These are phyloP conservation scores for Candida alai DNA, from an alignment of 805 yeast genomes.

Conservation along the genomic window DNA sequence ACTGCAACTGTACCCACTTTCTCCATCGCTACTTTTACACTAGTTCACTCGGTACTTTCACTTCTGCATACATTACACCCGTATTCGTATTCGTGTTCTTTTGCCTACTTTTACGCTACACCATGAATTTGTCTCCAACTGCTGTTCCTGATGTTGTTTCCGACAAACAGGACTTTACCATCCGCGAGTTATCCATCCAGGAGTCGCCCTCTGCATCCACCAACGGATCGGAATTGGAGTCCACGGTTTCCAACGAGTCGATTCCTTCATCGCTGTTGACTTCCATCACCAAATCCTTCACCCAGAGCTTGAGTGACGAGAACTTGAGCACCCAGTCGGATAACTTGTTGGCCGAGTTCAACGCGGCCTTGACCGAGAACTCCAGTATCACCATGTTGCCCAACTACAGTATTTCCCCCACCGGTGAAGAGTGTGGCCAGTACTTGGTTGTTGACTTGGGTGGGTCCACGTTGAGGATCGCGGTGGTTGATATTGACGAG, in stretches of 20 bases:
- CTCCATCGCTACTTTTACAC: too few species aligned
- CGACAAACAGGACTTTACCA: constrained; percentile 1
- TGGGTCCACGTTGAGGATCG: constrained; percentile 50
- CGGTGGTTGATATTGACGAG: constrained; percentile 31
- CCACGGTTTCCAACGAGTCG: not conserved
- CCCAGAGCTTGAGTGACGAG: constrained; percentile 4
- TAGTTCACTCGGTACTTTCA: too few species aligned
- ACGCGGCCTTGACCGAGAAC: constrained; percentile 24
- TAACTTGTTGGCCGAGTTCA: constrained; percentile 20
- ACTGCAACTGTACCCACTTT: not conserved
- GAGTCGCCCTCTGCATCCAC: constrained; percentile 3
- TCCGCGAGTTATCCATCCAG: constrained; percentile 2
- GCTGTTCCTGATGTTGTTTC: not conserved
- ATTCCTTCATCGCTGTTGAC: constrained; percentile 1
- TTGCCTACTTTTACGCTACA: too few species aligned
- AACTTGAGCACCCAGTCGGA: constrained; percentile 15
- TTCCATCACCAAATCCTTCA: constrained; percentile 5
- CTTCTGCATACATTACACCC: too few species aligned
- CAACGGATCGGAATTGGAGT: not conserved
- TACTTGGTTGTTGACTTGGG: constrained; percentile 53
- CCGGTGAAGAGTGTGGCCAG: constrained; percentile 34
- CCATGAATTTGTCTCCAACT: too few species aligned
- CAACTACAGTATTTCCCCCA: constrained; percentile 33
- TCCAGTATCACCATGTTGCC: constrained; percentile 38
- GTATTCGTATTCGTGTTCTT: too few species aligned